Base-by-base conservation (phyloP, 345 rosid species). In the Erysimum cheiranthoides region DNA sequence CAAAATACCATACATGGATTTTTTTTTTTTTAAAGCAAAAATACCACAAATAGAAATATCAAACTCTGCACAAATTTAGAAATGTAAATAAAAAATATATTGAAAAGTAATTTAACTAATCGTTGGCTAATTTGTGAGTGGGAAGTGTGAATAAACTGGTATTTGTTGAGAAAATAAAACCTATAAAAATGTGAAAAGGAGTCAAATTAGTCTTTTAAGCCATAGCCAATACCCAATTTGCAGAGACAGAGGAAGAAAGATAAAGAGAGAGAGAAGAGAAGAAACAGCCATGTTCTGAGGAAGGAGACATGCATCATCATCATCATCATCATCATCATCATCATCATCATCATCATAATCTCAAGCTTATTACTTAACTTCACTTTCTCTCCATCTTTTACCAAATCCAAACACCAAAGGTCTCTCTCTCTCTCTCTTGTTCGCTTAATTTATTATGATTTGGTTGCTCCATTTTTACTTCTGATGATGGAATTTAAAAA, bases 211-310 rank as follows among this genome's bases (percentile, higher is more conserved):
- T 65, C 75, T 66, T 78, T 78, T 65, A 71, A 71, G 77, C 77
- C 67, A 71, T 78, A 65, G 47, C 81, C 81, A 78, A 78, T 78
- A 66, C 77, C 61, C 36, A 39, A 71, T 49, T 78, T 66, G 73
- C 77, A 60, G 77, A 78, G 81, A 72, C 77, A 66, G 63, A 49
- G 57, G 31, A 42, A 66, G 60, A 66, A 34, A 66, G 59, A 61
- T 61, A 72, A 12, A 31, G 7, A 56, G 14, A 68, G 21, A 53
- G 10, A 70, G 61, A 74, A 13, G 71, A 78, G 73, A 71, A 35
- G 69, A 72, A 60, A 60, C 40, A 72, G 28, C 81, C 81, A 78
- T 78, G 81, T 78, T 72, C 39, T 78, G 81, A 78, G 81, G 81
- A 71, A 71, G 81, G 81, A 78, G 73, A 78, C 81, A 78, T 71